These are phyloP conservation scores for Gossypium longicalyx DNA, from an alignment of 345 rosid species.

Conservation along the genomic window DNA sequence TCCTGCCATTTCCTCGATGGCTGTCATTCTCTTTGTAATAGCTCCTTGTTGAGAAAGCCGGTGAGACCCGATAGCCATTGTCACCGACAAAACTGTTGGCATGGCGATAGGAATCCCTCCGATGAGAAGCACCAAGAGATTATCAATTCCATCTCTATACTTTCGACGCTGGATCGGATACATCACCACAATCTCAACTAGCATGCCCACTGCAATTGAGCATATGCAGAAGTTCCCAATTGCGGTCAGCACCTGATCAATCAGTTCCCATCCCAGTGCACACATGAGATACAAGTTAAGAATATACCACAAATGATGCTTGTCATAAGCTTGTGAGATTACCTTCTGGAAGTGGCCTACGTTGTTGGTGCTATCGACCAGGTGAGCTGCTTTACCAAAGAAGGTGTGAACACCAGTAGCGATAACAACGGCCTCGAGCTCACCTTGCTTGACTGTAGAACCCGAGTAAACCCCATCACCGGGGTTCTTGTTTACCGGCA, in stretches of 20 bases:
- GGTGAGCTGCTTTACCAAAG: conserved; percentile 2
- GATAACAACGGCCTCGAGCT: neutral
- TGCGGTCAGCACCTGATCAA: neutral
- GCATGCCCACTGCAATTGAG: neutral
- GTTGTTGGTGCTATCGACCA: conserved; percentile 7
- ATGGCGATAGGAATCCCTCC: conserved; percentile 5
- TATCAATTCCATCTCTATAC: neutral
- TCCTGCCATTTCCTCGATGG: conserved; percentile 40
- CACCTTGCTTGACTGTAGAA: conserved; percentile 4
- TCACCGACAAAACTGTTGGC: neutral
- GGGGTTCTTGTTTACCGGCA: neutral
- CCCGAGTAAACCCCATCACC: neutral
- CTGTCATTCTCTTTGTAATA: conserved; percentile 7
- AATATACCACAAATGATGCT: neutral
- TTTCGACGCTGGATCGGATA: neutral
- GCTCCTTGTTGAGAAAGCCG: conserved; percentile 8
- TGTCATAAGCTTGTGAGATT: neutral
- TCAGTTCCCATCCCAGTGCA: neutral
- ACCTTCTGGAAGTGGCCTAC: conserved; percentile 6
- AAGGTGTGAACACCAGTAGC: neutral
- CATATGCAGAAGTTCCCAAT: conserved; percentile 6
- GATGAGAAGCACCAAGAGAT: neutral
- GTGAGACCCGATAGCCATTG: conserved; percentile 3
- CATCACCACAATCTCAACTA: neutral
- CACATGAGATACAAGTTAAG: neutral